These are phyloP conservation scores for Linum usitatissimum DNA, from an alignment of 345 rosid genomes.

Conservation along the genomic window DNA sequence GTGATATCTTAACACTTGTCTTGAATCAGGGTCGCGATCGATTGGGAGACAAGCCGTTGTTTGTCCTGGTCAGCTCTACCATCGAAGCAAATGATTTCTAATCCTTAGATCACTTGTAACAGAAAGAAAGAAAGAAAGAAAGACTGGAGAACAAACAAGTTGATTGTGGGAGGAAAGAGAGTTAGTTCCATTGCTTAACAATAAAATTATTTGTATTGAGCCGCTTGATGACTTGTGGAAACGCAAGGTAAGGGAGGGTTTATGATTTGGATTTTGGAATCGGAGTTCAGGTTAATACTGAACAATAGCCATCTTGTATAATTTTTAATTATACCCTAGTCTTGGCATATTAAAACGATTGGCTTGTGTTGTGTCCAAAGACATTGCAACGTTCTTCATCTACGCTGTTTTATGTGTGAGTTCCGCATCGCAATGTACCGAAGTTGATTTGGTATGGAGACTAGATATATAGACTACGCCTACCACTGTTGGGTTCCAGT, in stretches of 20 bases:
- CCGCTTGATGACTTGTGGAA: neutral
- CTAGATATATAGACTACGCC: too few species aligned
- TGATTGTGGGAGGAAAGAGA: neutral
- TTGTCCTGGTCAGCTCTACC: slow-evolving; percentile 54
- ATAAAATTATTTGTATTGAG: neutral
- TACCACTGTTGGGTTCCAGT: too few species aligned
- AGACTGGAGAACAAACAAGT: neutral
- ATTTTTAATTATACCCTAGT: neutral
- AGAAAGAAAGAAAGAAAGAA: neutral
- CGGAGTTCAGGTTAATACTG: too few species aligned
- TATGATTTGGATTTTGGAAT: too few species aligned
- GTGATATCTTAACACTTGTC: neutral
- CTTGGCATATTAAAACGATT: neutral
- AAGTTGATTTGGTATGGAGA: too few species aligned
- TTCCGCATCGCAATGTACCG: too few species aligned
- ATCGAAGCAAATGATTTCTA: slow-evolving; percentile 1
- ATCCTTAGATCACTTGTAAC: neutral
- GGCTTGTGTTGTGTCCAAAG: too few species aligned
- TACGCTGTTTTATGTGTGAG: too few species aligned
- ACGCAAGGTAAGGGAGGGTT: neutral
- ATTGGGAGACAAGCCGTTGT: slow-evolving; percentile 63
- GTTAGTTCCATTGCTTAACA: neutral
- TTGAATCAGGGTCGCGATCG: slow-evolving; percentile 64
- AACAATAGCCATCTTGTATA: too few species aligned
- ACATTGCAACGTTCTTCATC: too few species aligned